phyloP scores from a whole-genome alignment of 768 basidiomycete species.

The Leccinellum rugosiceps region DNA sequence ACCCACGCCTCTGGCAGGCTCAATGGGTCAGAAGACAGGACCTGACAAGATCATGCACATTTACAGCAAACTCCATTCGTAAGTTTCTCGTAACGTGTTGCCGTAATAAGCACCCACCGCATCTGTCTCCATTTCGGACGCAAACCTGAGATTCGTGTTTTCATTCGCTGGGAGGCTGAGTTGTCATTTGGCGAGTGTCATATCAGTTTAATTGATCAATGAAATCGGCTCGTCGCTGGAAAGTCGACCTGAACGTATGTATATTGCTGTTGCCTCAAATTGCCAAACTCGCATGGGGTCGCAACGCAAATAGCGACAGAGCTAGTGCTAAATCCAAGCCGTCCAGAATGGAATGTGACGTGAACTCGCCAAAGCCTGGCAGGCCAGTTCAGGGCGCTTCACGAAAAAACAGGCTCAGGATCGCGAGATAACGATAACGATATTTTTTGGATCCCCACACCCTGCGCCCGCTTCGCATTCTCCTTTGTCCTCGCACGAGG shows the following conservation, averaged over 20 bases:
- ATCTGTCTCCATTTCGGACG: conserved; percentile 24
- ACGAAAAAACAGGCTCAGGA: conserved; percentile 16
- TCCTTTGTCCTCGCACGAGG: conserved; percentile 16
- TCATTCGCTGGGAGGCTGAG: conserved; percentile 12
- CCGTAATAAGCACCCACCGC: conserved; percentile 29
- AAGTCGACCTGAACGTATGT: neutral
- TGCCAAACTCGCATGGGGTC: conserved; percentile 1
- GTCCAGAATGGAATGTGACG: conserved; percentile 24
- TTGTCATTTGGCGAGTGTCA: conserved; percentile 4
- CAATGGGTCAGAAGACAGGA: conserved; percentile 28
- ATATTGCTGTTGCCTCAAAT: conserved; percentile 3
- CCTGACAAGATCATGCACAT: conserved; percentile 25
- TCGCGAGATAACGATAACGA: conserved; percentile 35
- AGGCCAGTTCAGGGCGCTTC: conserved; percentile 13
- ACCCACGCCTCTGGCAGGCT: conserved; percentile 32
- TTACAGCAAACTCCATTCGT: conserved; percentile 29
- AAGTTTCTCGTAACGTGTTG: conserved; percentile 25
- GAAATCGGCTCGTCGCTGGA: conserved; percentile 23
- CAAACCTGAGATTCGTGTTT: conserved; percentile 21
- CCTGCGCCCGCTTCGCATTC: neutral
- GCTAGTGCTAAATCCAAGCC: neutral
- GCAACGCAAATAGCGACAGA: conserved; percentile 9
- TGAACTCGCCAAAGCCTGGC: conserved; percentile 18
- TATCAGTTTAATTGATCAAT: conserved; percentile 25
- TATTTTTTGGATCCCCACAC: conserved; percentile 13